Evolutionary conservation across 495 filamentous ascomycete genomes (phyloP).

Genomic region (Trichoderma parareesei): DNA sequence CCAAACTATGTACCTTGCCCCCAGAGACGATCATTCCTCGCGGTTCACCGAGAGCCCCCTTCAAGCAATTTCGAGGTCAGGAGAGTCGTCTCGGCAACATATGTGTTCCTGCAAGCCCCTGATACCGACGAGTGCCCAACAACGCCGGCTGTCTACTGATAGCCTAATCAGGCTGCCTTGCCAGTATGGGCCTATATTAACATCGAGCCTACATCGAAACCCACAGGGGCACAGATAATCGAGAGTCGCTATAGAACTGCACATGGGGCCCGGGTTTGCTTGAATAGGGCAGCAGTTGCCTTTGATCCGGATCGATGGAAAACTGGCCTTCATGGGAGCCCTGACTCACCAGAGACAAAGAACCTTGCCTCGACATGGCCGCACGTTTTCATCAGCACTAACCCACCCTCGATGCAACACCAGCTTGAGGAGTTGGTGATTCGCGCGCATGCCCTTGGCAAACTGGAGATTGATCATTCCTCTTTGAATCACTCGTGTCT

Average conservation of each 20-base stretch:
- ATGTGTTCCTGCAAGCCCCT: background rate
- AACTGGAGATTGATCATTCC: conserved; percentile 5
- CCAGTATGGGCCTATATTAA: background rate
- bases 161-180: background rate
- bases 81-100: background rate
- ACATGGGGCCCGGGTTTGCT: background rate
- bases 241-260: too few species aligned
- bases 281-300: background rate
- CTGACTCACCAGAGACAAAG: background rate
- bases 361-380: conserved; percentile 1
- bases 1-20: background rate
- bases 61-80: background rate
- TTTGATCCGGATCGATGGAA: conserved; percentile 4
- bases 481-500: background rate
- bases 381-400: background rate
- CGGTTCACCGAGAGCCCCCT: background rate
- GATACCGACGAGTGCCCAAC: background rate
- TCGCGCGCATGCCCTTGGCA: background rate
- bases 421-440: background rate
- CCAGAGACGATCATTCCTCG: background rate
- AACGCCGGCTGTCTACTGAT: background rate
- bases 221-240: too few species aligned
- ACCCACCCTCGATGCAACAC: background rate
- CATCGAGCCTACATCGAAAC: background rate
- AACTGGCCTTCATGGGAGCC: background rate